Percentiles rank a stretch among this genome's conserved stretches.
phyloP scores from a whole-genome alignment of 139 green algal species.

The Picochlorum sp. region DNA sequence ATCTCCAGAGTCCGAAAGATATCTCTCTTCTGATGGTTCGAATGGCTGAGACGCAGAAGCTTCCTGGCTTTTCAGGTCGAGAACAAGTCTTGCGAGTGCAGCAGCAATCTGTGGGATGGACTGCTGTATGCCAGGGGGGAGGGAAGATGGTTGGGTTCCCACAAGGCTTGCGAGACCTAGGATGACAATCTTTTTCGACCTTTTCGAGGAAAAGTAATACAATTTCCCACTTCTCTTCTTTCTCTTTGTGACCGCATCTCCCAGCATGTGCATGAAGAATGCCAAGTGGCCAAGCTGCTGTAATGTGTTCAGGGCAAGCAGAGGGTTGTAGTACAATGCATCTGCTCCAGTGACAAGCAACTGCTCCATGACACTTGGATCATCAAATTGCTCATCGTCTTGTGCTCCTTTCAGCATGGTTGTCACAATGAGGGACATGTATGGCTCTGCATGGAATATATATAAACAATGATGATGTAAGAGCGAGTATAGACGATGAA shows the following conservation, averaged over 20 bases:
- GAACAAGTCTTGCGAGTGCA: conserved; percentile 32
- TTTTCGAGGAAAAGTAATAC: conserved; percentile 53
- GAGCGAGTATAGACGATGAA: not conserved
- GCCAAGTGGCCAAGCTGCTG: conserved; percentile 26
- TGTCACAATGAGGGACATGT: conserved; percentile 16
- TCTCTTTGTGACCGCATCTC: conserved; percentile 32
- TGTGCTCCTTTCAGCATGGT: not conserved
- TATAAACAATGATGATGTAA: not conserved
- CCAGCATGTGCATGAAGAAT: conserved; percentile 20
- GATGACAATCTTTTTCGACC: conserved; percentile 72
- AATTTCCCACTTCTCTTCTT: conserved; percentile 31
- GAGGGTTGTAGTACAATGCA: conserved; percentile 84
- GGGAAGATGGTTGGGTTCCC: conserved; percentile 29
- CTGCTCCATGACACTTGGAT: conserved; percentile 36
- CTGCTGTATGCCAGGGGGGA: conserved; percentile 37
- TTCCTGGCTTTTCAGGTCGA: conserved; percentile 35
- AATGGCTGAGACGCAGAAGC: not conserved
- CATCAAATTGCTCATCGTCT: not conserved
- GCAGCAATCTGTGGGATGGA: conserved; percentile 25
- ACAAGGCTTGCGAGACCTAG: conserved; percentile 61
- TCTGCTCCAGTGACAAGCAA: conserved; percentile 72
- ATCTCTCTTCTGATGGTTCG: not conserved
- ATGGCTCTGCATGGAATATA: conserved; percentile 14
- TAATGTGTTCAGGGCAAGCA: conserved; percentile 57
- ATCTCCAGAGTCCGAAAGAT: conserved; percentile 7